Evolutionary conservation across 495 filamentous ascomycete species (phyloP).

Genomic region (Xylaria palmicola): DNA sequence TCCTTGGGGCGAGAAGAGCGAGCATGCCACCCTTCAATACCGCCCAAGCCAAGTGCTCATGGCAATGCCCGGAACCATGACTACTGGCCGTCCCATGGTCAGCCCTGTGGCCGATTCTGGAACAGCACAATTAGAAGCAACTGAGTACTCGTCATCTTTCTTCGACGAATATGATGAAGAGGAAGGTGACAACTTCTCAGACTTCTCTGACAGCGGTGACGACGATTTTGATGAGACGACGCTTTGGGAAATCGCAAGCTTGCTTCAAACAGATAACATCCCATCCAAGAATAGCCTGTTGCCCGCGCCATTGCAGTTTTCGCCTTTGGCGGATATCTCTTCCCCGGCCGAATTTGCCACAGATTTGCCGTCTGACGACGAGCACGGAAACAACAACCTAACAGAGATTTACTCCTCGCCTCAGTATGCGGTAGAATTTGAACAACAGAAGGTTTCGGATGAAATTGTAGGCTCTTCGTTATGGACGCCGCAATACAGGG

Average conservation of each 20-base stretch:
- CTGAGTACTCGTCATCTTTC: slow-evolving; percentile 43
- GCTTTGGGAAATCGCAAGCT: slow-evolving; percentile 57
- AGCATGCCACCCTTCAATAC: slow-evolving; percentile 44
- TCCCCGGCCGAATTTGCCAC: slow-evolving; percentile 26
- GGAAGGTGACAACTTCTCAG: slow-evolving; percentile 35
- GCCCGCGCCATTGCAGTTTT: slow-evolving; percentile 22
- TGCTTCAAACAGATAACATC: slow-evolving; percentile 45
- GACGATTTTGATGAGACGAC: slow-evolving; percentile 57
- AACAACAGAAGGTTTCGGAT: not conserved
- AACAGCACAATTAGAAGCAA: slow-evolving; percentile 36
- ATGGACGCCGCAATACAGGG: slow-evolving; percentile 14
- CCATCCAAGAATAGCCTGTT: slow-evolving; percentile 49
- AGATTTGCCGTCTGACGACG: slow-evolving; percentile 35
- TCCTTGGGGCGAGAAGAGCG: slow-evolving; percentile 57
- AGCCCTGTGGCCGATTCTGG: slow-evolving; percentile 31
- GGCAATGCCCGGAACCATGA: slow-evolving; percentile 53
- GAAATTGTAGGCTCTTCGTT: slow-evolving; percentile 8
- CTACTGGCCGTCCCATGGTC: slow-evolving; percentile 33
- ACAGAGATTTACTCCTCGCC: not conserved
- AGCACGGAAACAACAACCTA: slow-evolving; percentile 20
- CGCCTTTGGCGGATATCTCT: slow-evolving; percentile 7
- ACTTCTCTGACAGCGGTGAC: slow-evolving; percentile 30
- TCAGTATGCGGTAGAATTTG: not conserved
- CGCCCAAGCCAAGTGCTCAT: slow-evolving; percentile 30
- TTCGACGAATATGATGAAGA: slow-evolving; percentile 51